phyloP scores from a whole-genome alignment of 1,284 basidiomycete genomes.

The Ganoderma multipileum region DNA sequence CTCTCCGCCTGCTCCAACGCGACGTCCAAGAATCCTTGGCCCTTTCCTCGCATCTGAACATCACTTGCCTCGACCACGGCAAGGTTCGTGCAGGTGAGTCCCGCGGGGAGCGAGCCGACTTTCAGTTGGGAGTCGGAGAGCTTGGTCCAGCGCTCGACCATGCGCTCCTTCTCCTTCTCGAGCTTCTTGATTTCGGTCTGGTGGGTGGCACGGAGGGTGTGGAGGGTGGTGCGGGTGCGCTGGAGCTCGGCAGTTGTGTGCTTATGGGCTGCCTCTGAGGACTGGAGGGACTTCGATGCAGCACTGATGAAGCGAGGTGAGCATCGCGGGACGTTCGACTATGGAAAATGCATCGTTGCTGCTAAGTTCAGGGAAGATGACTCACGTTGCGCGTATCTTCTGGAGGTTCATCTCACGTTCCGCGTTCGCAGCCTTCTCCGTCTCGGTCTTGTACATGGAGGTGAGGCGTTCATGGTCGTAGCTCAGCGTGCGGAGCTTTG shows the following conservation, averaged over 20 bases:
- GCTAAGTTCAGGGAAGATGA: conserved; percentile 25
- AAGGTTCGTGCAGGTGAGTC: conserved; percentile 63
- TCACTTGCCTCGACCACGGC: conserved; percentile 56
- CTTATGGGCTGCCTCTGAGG: conserved; percentile 70
- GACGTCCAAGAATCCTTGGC: conserved; percentile 68
- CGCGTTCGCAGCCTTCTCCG: conserved; percentile 66
- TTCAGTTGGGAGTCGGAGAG: conserved; percentile 72
- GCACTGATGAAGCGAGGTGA: conserved; percentile 46
- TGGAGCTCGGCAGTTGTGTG: conserved; percentile 72
- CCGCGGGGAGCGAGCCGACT: conserved; percentile 49
- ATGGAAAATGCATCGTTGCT: not conserved
- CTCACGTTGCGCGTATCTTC: conserved; percentile 76
- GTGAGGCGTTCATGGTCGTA: conserved; percentile 85
- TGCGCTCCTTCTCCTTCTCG: conserved; percentile 83
- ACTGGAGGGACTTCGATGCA: conserved; percentile 58
- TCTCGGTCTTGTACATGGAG: conserved; percentile 64
- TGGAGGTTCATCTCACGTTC: conserved; percentile 77
- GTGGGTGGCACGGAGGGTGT: conserved; percentile 70
- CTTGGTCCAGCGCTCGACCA: conserved; percentile 80
- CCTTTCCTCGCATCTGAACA: conserved; percentile 49
- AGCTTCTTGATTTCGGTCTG: conserved; percentile 81
- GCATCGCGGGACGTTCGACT: not conserved
- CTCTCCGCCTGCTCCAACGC: conserved; percentile 79
- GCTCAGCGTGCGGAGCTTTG: conserved; percentile 77
- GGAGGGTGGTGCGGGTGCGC: conserved; percentile 66